phyloP scores from a whole-genome alignment of 306 rosid species.

The Lathyrus oleraceus region DNA sequence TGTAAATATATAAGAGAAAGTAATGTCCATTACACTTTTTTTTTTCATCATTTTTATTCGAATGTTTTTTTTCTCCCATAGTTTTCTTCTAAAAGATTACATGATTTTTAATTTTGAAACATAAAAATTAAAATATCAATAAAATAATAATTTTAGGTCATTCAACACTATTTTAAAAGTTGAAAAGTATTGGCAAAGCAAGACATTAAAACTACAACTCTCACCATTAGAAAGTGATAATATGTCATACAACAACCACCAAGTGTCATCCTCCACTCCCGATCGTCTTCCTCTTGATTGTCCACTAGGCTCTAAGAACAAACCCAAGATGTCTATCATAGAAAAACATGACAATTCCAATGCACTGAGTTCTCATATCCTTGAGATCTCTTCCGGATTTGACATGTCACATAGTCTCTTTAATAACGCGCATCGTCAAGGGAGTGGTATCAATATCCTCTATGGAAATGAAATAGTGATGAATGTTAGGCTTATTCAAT shows the following conservation, averaged over 20 bases:
- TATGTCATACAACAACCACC: not conserved
- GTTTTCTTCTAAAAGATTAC: too few relatives aligned
- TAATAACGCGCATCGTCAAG: slow-evolving; percentile 46
- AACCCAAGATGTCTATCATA: slow-evolving; percentile 52
- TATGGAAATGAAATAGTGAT: slow-evolving; percentile 53
- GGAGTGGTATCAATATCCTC: slow-evolving; percentile 48
- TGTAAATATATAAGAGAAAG: too few relatives aligned
- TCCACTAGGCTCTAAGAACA: slow-evolving; percentile 62
- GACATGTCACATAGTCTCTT: slow-evolving; percentile 49
- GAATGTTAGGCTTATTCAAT: slow-evolving; percentile 48
- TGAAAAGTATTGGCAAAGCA: not conserved
- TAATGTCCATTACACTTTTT: too few relatives aligned
- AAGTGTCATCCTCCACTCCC: not conserved
- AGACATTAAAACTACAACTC: not conserved
- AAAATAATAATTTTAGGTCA: too few relatives aligned
- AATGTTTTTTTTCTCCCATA: too few relatives aligned
- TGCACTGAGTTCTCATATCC: slow-evolving; percentile 49
- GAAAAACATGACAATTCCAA: slow-evolving; percentile 43
- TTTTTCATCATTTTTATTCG: too few relatives aligned
- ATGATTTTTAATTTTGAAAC: too few relatives aligned
- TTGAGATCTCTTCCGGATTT: slow-evolving; percentile 52
- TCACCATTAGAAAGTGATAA: not conserved
- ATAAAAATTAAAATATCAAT: too few relatives aligned
- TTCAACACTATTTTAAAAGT: too few relatives aligned
- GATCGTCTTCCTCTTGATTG: slow-evolving; percentile 43